Percentiles rank a stretch among this genome's conserved stretches.
phyloP scores from a whole-genome alignment of 1,139 yeast species.

The Debaryomyces coudertii region DNA sequence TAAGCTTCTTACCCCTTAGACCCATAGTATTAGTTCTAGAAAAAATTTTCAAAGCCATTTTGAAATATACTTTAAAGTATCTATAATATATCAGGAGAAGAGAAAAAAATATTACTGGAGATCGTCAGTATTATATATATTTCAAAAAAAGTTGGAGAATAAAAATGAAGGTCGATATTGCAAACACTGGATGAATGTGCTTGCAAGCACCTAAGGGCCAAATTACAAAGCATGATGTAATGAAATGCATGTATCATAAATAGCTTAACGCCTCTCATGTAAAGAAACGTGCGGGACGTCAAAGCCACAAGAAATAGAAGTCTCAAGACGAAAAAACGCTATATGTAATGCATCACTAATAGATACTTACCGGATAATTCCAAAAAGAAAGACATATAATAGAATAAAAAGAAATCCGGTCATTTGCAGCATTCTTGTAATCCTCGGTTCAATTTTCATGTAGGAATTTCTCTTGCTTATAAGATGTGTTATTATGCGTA shows the following conservation, averaged over 20 bases:
- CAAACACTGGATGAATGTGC: background rate
- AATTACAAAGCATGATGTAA: slow-evolving; percentile 2
- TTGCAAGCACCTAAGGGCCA: background rate
- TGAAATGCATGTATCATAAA: background rate
- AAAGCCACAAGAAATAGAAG: background rate
- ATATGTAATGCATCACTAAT: background rate
- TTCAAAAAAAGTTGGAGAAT: background rate
- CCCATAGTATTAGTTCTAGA: slow-evolving; percentile 49
- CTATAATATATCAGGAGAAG: background rate
- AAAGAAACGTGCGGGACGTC: background rate
- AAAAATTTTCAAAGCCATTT: slow-evolving; percentile 8
- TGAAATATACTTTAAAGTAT: background rate
- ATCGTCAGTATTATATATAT: background rate
- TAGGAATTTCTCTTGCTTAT: background rate
- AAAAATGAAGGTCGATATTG: slow-evolving; percentile 1
- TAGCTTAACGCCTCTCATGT: background rate
- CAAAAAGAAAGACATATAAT: background rate
- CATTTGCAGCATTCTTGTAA: background rate
- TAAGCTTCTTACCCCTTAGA: slow-evolving; percentile 45
- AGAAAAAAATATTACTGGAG: background rate
- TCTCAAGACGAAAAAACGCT: too few species aligned
- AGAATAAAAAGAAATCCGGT: background rate
- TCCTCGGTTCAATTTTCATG: background rate
- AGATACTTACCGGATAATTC: background rate
- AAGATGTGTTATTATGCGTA: background rate